These are phyloP conservation scores for Fomitopsis palustris DNA, from an alignment of 1,284 basidiomycete species.

Conservation along the genomic window DNA sequence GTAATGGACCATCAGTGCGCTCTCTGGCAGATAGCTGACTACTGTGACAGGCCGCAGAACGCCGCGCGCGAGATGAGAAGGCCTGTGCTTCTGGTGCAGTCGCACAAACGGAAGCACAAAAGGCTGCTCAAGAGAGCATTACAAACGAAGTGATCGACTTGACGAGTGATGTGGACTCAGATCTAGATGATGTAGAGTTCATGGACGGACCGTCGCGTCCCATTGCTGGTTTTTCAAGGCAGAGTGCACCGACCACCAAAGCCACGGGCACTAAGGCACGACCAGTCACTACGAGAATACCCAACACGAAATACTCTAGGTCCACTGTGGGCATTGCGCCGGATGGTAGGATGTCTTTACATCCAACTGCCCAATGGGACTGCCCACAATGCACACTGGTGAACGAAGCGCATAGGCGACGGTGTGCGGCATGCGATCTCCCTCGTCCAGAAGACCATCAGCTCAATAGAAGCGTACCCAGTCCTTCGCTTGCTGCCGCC, in stretches of 20 bases:
- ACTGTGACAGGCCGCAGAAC: slow-evolving; percentile 70
- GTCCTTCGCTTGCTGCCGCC: neutral
- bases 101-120: slow-evolving; percentile 64
- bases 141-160: slow-evolving; percentile 61
- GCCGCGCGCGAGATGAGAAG: slow-evolving; percentile 68
- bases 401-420: slow-evolving; percentile 44
- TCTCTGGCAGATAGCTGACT: neutral
- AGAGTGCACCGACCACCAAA: neutral
- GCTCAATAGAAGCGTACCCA: neutral
- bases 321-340: neutral
- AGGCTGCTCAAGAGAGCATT: slow-evolving; percentile 66
- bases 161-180: slow-evolving; percentile 38
- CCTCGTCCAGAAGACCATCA: slow-evolving; percentile 2
- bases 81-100: slow-evolving; percentile 60
- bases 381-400: slow-evolving; percentile 70
- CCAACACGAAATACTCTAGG: neutral
- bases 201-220: slow-evolving; percentile 4
- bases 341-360: neutral
- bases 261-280: neutral
- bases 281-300: no score
- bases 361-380: slow-evolving; percentile 43
- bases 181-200: slow-evolving; percentile 28
- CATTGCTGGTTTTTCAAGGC: neutral
- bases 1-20: slow-evolving; percentile 39
- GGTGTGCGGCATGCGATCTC: slow-evolving; percentile 44